Evolutionary conservation across 2,329 filamentous ascomycete genomes (phyloP), one percentile per base, ranked within the genome.

Genomic region (Aspergillus oerlinghausenensis): DNA sequence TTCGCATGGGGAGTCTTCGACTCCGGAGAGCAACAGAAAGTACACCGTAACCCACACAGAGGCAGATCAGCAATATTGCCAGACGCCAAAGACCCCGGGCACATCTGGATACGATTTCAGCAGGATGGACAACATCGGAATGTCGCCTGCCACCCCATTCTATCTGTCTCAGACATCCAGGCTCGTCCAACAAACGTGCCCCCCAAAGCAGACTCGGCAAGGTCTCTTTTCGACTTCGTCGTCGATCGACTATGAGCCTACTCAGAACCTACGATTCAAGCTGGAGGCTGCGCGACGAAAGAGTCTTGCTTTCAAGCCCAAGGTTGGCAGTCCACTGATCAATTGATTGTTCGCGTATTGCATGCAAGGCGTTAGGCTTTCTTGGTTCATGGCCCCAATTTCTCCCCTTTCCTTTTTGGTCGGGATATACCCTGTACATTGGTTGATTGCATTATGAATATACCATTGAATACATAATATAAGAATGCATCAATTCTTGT

Each of bases 251-350:
- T 67, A 68, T 48, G 70, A 74, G 38, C 59, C 65, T 1, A 70
- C 71, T 43, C 69, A 72, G 23, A 68, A 70, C 19, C 78, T 88
- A 55, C 75, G 85, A 59, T 80, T 84, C 73, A 80, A 85, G 50
- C 75, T 92, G 59, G 84, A 89, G 80, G 85, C 87, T 10, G 88
- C 88, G 0, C 80, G 88, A 59, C 81, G 89, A 59, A 91, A 90
- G 82, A 93, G 88, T 67, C 70, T 91, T 71, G 88, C 90, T 67
- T 91, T 87, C 76, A 88, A 88, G 32, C 89, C 89, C 29, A 88
- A 88, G 74, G 77, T 90, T 56, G 86, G 83, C 19, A 92, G 89
- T 71, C 89, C 89, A 2, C 75, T 92, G 63, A 81, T 84, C 26
- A 84, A 79, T 45, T 70, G 63, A 64, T 57, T 28, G 48, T 57